Conservation (phyloP, 768 basidiomycete species). For the Termitomyces sp. region DNA sequence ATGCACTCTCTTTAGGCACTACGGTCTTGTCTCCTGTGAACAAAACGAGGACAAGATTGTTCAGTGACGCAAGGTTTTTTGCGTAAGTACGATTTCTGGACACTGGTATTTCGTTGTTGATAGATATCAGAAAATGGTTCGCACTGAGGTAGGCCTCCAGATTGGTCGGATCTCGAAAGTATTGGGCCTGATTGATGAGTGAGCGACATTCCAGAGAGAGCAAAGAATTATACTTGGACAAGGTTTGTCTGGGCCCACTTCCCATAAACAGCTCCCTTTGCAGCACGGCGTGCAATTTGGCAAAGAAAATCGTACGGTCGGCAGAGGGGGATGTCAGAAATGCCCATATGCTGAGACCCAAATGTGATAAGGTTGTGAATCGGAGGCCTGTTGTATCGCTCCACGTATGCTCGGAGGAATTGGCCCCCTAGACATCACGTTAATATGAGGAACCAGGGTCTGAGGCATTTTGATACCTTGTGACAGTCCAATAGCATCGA, state of each 20-base stretch:
- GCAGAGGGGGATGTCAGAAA: slow-evolving; percentile 74
- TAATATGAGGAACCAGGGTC: not conserved
- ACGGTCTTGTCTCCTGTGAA: slow-evolving; percentile 77
- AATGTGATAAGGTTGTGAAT: slow-evolving; percentile 84
- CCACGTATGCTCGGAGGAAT: slow-evolving; percentile 83
- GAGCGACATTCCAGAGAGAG: not conserved
- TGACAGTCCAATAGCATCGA: slow-evolving; percentile 87
- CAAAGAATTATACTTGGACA: slow-evolving; percentile 51
- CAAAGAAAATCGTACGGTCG: slow-evolving; percentile 66
- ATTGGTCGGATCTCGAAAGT: slow-evolving; percentile 73
- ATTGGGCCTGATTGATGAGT: slow-evolving; percentile 63
- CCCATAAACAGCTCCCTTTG: slow-evolving; percentile 64
- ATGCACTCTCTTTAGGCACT: slow-evolving; percentile 80
- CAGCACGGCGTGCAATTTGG: slow-evolving; percentile 60
- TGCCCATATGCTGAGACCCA: slow-evolving; percentile 85
- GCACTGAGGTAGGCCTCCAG: slow-evolving; percentile 55
- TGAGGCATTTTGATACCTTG: slow-evolving; percentile 51
- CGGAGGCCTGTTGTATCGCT: slow-evolving; percentile 70
- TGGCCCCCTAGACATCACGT: slow-evolving; percentile 57
- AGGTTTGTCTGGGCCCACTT: slow-evolving; percentile 76
- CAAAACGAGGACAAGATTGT: slow-evolving; percentile 69
- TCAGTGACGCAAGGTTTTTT: slow-evolving; percentile 56
- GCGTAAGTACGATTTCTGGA: slow-evolving; percentile 59
- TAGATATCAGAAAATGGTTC: slow-evolving; percentile 66
- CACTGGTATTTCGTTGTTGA: slow-evolving; percentile 75